A percentile compares a stretch with the other conserved stretches of the same genome.
These are phyloP conservation scores for Striga asiatica DNA, from an alignment of 257 asterid species.

Conservation along the genomic window DNA sequence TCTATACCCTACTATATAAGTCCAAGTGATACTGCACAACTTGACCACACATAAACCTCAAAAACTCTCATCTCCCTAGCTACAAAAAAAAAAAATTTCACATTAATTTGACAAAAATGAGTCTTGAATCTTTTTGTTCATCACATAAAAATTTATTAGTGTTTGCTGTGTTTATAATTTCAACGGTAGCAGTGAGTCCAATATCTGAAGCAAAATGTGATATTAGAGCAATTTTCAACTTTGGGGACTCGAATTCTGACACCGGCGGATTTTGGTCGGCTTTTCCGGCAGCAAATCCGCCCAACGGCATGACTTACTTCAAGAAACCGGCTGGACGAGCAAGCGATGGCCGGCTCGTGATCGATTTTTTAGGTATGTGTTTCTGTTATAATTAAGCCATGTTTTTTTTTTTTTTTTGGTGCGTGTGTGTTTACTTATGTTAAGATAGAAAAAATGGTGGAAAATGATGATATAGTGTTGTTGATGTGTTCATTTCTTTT, in stretches of 20 bases:
- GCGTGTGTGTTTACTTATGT: too few relatives aligned
- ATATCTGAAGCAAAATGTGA: constrained; percentile 28
- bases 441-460: too few relatives aligned
- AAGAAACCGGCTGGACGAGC: constrained; percentile 55
- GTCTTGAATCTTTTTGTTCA: neutral
- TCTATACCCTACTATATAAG: neutral
- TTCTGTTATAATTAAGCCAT: neutral
- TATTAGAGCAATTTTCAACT: constrained; percentile 39
- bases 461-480: too few relatives aligned
- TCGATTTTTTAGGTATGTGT: constrained; percentile 66
- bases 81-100: neutral
- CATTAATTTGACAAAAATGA: too few relatives aligned
- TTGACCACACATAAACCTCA: neutral
- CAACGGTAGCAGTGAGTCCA: neutral
- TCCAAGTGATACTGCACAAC: neutral
- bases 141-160: neutral
- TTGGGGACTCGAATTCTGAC: constrained; percentile 62
- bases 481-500: too few relatives aligned
- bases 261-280: constrained; percentile 58
- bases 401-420: too few relatives aligned
- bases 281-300: constrained; percentile 44
- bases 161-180: neutral
- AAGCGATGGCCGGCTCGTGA: constrained; percentile 68
- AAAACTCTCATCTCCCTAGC: neutral
- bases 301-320: constrained; percentile 67